Conservation (phyloP, 2,329 filamentous ascomycete genomes). For the Colletotrichum brevisporum region DNA sequence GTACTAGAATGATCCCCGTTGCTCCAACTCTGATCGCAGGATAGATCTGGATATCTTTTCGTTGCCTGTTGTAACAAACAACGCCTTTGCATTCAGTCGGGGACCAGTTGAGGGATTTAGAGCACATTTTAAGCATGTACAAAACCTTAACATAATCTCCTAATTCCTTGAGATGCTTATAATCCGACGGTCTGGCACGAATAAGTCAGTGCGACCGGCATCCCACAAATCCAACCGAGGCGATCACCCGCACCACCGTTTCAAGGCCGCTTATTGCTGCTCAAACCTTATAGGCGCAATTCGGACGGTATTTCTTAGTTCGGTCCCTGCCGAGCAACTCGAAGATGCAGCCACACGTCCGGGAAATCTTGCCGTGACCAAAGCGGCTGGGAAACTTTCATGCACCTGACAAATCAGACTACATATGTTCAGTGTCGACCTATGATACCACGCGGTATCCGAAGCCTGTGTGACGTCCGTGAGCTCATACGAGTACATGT, state of each 20-base stretch:
- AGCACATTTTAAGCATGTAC: too few relatives aligned
- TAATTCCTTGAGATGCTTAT: too few relatives aligned
- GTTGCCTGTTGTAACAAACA: too few relatives aligned
- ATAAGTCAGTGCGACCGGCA: conserved; percentile 1
- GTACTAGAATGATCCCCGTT: too few relatives aligned
- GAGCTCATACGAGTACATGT: not conserved
- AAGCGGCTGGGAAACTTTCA: not conserved
- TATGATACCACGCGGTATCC: not conserved
- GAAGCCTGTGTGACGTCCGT: not conserved
- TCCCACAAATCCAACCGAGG: not conserved
- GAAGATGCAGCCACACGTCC: not conserved
- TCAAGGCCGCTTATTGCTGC: conserved; percentile 49
- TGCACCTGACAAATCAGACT: conserved; percentile 1
- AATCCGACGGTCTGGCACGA: not conserved
- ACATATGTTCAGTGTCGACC: not conserved
- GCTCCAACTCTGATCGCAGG: too few relatives aligned
- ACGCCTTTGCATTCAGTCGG: too few relatives aligned
- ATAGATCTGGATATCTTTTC: too few relatives aligned
- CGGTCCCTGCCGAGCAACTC: not conserved
- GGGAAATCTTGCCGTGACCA: not conserved
- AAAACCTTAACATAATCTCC: too few relatives aligned
- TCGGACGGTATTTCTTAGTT: not conserved
- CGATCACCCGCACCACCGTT: conserved; percentile 45
- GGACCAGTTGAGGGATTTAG: too few relatives aligned
- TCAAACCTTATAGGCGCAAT: conserved; percentile 49